These are phyloP conservation scores for Fusarium praegraminearum DNA, from an alignment of 2,329 filamentous ascomycete genomes.

Conservation along the genomic window DNA sequence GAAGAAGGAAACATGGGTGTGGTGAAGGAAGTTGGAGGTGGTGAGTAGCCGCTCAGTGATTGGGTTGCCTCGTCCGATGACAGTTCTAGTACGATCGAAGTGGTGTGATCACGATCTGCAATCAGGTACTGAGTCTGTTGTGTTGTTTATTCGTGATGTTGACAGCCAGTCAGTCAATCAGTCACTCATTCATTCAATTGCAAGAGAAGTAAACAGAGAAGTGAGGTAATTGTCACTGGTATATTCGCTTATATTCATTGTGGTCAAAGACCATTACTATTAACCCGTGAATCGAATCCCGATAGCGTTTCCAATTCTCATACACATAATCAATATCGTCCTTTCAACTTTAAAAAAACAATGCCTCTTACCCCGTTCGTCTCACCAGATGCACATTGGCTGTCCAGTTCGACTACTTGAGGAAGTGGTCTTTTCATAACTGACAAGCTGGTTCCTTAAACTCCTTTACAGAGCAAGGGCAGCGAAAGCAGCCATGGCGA, in stretches of 20 bases:
- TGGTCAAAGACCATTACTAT: constrained; percentile 40
- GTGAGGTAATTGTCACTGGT: constrained; percentile 30
- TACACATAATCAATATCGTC: constrained; percentile 23
- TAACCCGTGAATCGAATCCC: constrained; percentile 26
- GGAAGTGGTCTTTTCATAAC: constrained; percentile 4
- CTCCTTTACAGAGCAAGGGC: constrained; percentile 55
- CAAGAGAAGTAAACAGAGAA: neutral
- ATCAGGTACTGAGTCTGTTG: neutral
- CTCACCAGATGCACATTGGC: neutral
- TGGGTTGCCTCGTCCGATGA: constrained; percentile 10
- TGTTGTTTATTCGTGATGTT: constrained; percentile 2
- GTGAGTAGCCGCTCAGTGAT: neutral
- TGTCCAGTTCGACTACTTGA: neutral
- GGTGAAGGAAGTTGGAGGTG: neutral
- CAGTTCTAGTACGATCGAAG: constrained; percentile 1
- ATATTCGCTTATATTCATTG: constrained; percentile 28
- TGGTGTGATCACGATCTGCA: constrained; percentile 19
- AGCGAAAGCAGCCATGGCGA: constrained; percentile 51
- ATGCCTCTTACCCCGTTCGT: constrained; percentile 10
- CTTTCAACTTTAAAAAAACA: constrained; percentile 28
- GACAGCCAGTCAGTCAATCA: neutral
- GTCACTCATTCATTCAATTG: neutral
- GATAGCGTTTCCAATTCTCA: constrained; percentile 15
- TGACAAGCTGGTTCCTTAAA: neutral
- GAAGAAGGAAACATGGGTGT: neutral